Conservation (phyloP, 73 alveolate genomes). For the Uronychia setigera region DNA sequence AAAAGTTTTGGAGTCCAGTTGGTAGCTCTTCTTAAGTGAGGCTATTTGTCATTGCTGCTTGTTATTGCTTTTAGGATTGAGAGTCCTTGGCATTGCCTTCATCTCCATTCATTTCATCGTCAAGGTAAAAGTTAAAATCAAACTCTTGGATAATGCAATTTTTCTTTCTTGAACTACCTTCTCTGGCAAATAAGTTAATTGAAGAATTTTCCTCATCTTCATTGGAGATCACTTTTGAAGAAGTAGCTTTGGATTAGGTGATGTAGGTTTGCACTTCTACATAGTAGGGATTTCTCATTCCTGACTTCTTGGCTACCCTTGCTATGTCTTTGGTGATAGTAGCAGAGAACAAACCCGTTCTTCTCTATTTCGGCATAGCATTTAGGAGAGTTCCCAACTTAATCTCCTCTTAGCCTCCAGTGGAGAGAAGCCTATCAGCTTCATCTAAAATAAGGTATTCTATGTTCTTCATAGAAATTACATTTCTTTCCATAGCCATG, state of each 20-base stretch:
- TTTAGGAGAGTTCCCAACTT: conserved; percentile 73
- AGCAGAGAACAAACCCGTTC: conserved; percentile 99
- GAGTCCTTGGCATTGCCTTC: too few relatives aligned
- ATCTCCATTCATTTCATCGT: too few relatives aligned
- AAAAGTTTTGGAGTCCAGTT: conserved; percentile 63
- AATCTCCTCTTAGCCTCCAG: conserved; percentile 79
- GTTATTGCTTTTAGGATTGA: too few relatives aligned
- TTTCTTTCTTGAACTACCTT: too few relatives aligned
- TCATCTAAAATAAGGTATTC: conserved; percentile 94
- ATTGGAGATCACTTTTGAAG: too few relatives aligned
- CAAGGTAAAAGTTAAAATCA: too few relatives aligned
- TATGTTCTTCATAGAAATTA: conserved; percentile 79
- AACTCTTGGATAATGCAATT: too few relatives aligned
- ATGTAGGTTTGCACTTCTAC: conserved; percentile 82
- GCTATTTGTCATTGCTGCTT: too few relatives aligned
- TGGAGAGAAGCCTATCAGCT: conserved; percentile 96
- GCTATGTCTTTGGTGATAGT: conserved; percentile 96
- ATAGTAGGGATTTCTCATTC: conserved; percentile 98
- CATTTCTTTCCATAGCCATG: conserved; percentile 74
- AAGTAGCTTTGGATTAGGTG: too few relatives aligned
- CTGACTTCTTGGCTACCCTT: conserved; percentile 65
- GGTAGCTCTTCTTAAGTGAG: conserved; percentile 57
- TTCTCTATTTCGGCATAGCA: conserved; percentile 97
- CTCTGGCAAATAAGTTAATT: too few relatives aligned
- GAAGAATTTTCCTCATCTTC: too few relatives aligned